phyloP scores from a whole-genome alignment of 2,329 filamentous ascomycete genomes.

The Penicillium sp. region DNA sequence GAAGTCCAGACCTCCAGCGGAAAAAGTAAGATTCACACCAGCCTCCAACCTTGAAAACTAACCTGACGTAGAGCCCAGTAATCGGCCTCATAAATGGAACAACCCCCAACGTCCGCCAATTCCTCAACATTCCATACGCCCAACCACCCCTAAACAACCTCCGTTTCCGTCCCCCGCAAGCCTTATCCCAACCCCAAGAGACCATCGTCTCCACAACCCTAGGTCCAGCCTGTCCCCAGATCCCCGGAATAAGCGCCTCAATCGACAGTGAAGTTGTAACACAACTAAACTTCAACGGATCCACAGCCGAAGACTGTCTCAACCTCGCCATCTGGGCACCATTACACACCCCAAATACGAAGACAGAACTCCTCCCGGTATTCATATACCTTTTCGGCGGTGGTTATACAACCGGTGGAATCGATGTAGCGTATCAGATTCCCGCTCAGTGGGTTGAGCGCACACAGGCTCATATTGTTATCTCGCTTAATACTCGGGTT shows the following conservation, averaged over 20 bases:
- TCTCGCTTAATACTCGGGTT: neutral
- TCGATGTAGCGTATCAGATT: neutral
- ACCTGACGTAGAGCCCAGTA: neutral
- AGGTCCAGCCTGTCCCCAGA: neutral
- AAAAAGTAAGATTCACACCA: neutral
- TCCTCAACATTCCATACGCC: neutral
- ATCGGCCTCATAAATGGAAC: neutral
- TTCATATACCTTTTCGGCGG: neutral
- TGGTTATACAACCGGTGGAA: neutral
- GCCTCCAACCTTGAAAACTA: too few species aligned
- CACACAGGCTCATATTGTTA: neutral
- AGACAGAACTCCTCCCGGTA: neutral
- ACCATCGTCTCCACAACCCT: neutral
- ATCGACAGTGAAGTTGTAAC: neutral
- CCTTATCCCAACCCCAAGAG: neutral
- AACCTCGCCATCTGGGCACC: neutral
- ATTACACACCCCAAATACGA: neutral
- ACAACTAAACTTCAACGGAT: neutral
- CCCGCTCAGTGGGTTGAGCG: neutral
- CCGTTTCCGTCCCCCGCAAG: neutral
- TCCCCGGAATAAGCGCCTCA: neutral
- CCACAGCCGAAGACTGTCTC: neutral
- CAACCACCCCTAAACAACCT: neutral
- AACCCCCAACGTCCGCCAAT: neutral
- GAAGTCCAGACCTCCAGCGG: neutral